Evolutionary conservation across 768 basidiomycete species (phyloP).

Genomic region (Leucocoprinus birnbaumii): DNA sequence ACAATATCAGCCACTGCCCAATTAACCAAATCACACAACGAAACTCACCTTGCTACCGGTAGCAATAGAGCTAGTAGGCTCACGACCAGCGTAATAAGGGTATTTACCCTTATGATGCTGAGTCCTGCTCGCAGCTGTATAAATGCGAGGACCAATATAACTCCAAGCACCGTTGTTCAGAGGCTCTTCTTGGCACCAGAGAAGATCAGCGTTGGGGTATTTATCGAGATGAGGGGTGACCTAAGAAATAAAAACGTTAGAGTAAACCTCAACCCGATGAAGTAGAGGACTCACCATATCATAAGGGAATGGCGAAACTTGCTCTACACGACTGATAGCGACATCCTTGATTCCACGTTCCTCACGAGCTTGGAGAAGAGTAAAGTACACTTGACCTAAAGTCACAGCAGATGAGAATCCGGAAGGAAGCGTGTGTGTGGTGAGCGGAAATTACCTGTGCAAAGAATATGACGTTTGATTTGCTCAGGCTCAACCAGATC

Average conservation of each 20-base stretch:
- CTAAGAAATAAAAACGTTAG: conserved; percentile 30
- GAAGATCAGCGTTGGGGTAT: conserved; percentile 91
- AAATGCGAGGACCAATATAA: conserved; percentile 90
- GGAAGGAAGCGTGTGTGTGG: background rate
- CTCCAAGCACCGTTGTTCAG: conserved; percentile 98
- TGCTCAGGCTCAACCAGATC: conserved; percentile 75
- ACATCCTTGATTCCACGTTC: conserved; percentile 89
- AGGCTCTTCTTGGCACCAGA: conserved; percentile 98
- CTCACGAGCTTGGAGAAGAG: conserved; percentile 87
- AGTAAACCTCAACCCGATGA: background rate
- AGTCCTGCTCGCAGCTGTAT: conserved; percentile 90
- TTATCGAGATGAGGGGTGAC: conserved; percentile 92
- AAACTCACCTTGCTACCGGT: conserved; percentile 86
- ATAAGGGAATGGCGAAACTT: conserved; percentile 96
- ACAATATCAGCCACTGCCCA: no score
- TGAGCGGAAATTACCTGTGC: conserved; percentile 52
- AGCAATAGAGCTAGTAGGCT: conserved; percentile 88
- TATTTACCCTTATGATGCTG: conserved; percentile 90
- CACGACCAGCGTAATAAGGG: conserved; percentile 88
- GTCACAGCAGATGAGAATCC: background rate
- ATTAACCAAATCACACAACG: no score
- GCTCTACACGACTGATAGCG: conserved; percentile 92
- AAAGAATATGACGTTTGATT: conserved; percentile 89
- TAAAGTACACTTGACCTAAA: conserved; percentile 90
- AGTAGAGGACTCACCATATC: conserved; percentile 63